These are phyloP conservation scores for Bipolaris oryzae DNA, from an alignment of 2,329 filamentous ascomycete species.

Conservation along the genomic window DNA sequence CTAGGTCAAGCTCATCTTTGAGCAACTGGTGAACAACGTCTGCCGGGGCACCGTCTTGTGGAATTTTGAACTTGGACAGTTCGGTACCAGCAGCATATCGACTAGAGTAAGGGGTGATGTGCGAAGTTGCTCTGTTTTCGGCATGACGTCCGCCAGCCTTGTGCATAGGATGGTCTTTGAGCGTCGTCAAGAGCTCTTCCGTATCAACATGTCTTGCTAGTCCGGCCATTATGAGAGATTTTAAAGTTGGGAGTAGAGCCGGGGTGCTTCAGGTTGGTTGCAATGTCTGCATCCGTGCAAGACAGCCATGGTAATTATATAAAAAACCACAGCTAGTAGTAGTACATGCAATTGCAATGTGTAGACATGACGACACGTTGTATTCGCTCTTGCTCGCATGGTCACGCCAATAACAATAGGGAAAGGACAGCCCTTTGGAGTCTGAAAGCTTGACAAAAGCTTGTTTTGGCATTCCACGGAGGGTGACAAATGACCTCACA, in stretches of 20 bases:
- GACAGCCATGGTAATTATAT: not conserved
- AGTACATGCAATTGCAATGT: conserved; percentile 4
- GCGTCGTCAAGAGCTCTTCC: conserved; percentile 58
- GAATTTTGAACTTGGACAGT: conserved; percentile 66
- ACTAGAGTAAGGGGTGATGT: conserved; percentile 63
- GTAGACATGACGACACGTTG: conserved; percentile 21
- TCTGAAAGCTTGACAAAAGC: conserved; percentile 24
- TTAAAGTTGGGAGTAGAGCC: not conserved
- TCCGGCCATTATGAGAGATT: conserved; percentile 50
- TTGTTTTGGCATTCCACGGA: conserved; percentile 26
- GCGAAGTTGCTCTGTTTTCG: conserved; percentile 51
- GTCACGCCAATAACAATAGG: not conserved
- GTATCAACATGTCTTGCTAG: conserved; percentile 61
- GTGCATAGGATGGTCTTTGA: conserved; percentile 55
- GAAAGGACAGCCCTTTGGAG: conserved; percentile 2
- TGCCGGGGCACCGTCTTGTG: conserved; percentile 62
- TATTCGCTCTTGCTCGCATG: conserved; percentile 4
- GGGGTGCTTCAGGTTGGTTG: not conserved
- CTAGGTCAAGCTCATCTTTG: conserved; percentile 51
- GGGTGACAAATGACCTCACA: not conserved
- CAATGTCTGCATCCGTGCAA: not conserved
- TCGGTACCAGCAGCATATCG: conserved; percentile 61
- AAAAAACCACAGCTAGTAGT: not conserved
- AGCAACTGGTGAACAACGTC: conserved; percentile 69
- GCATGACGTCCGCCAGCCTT: conserved; percentile 45